Evolutionary conservation across 2,329 filamentous ascomycete species (phyloP), one percentile per base, ranked within the genome.

Genomic region (Aspergillus fructus): DNA sequence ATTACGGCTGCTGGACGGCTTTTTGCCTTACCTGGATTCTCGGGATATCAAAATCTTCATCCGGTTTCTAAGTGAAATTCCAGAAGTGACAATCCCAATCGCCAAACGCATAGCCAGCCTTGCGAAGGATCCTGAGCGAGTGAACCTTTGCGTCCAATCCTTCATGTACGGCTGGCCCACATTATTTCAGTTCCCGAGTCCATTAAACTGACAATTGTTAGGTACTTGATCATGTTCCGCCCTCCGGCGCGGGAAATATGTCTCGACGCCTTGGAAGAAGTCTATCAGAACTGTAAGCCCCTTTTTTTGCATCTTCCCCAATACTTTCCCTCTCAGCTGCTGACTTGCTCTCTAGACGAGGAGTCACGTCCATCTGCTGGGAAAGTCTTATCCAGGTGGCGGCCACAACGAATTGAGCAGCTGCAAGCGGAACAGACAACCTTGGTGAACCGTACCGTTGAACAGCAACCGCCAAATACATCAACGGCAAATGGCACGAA

Each of bases 1-100:
- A 2, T 75, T 93, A 60, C 88, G 87, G 59, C 81, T 97, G n/a
- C 81, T 99, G 17, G 92, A 97, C 69, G 90, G 90, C 2, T 91
- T 99, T 66, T 76, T 96, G 34, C 90, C 91, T 4, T 97, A 96
- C 72, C 81, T 97, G n/a, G 92, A 97, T 69, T 85, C 88, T 2
- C 89, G 91, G 59, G 94, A 99, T 71, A 71, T 66, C 46, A 93
- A 94, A 73, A 84, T 96, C 21, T 79, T 99, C 55, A 93, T 96
- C 27, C 86, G 94, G 37, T 96, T 97, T 70, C 78, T 99, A 45
- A 93, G 91, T 49, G 94, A 99, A 74, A 87, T 99, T 34, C 94
- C 94, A 0, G 87, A 89, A 42, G 80, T 99, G 34, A 91, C 87
- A 59, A 74, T 79, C 34, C 81, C 83, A 11, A 86, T 97, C 60